phyloP scores from a whole-genome alignment of 1,139 yeast genomes.

The Pichia sp. region DNA sequence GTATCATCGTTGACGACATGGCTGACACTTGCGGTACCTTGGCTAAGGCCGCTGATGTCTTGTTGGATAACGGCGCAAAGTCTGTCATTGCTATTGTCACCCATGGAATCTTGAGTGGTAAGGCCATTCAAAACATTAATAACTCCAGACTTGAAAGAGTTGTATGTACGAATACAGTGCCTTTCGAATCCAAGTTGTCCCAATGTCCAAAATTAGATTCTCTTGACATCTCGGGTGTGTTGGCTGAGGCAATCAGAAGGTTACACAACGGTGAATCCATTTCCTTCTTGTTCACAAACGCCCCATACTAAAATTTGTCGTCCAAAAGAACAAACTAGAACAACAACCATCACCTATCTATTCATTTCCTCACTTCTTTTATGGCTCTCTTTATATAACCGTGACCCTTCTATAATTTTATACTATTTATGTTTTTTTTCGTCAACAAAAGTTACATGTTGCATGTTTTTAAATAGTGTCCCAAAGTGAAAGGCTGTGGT shows the following conservation, averaged over 20 bases:
- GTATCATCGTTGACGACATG: slow-evolving; percentile 94
- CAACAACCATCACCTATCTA: slow-evolving; percentile 13
- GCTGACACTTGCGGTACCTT: slow-evolving; percentile 98
- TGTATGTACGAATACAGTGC: slow-evolving; percentile 93
- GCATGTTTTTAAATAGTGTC: slow-evolving; percentile 10
- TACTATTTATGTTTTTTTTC: slow-evolving; percentile 73
- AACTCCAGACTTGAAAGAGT: slow-evolving; percentile 72
- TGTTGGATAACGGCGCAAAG: slow-evolving; percentile 75
- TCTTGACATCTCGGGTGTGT: slow-evolving; percentile 80
- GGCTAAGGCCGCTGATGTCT: slow-evolving; percentile 91
- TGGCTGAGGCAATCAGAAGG: slow-evolving; percentile 96
- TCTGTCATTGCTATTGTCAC: slow-evolving; percentile 93
- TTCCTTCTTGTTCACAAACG: slow-evolving; percentile 81
- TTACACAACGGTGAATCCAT: slow-evolving; percentile 96
- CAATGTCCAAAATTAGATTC: slow-evolving; percentile 73
- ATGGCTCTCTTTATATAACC: not conserved
- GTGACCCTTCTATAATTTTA: not conserved
- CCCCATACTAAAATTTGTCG: slow-evolving; percentile 40
- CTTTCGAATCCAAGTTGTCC: slow-evolving; percentile 71
- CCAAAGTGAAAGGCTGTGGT: too few species aligned
- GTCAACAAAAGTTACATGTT: slow-evolving; percentile 68
- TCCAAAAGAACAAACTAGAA: not conserved
- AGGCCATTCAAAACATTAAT: slow-evolving; percentile 80
- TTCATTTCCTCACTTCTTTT: not conserved
- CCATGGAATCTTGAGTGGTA: slow-evolving; percentile 88